These are phyloP conservation scores for Peziza echinospora DNA, from an alignment of 495 filamentous ascomycete genomes.

Conservation along the genomic window DNA sequence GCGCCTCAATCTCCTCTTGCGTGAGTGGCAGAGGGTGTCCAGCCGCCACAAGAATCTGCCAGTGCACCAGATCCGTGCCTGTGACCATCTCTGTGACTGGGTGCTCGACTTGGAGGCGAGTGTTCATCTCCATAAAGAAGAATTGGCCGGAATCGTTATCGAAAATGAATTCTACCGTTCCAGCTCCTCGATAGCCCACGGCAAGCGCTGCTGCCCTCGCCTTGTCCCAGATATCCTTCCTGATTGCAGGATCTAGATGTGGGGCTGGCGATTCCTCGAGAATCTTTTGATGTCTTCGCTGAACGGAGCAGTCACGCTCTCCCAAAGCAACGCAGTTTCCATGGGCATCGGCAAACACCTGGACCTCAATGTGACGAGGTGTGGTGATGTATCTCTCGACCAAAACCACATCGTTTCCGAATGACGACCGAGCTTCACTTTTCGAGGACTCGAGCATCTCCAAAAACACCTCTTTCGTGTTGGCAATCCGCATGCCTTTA, in stretches of 20 bases:
- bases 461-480: slow-evolving; percentile 50
- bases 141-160: slow-evolving; percentile 86
- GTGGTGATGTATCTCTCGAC: slow-evolving; percentile 93
- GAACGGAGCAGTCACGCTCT: slow-evolving; percentile 71
- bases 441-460: slow-evolving; percentile 69
- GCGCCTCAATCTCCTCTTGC: slow-evolving; percentile 57
- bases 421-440: slow-evolving; percentile 72
- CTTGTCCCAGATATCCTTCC: slow-evolving; percentile 85
- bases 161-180: slow-evolving; percentile 96
- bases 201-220: slow-evolving; percentile 72
- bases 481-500: slow-evolving; percentile 96
- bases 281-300: slow-evolving; percentile 88
- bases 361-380: slow-evolving; percentile 90
- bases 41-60: slow-evolving; percentile 86
- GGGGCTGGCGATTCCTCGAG: slow-evolving; percentile 92
- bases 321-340: slow-evolving; percentile 69
- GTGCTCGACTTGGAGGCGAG: slow-evolving; percentile 87
- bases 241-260: slow-evolving; percentile 50
- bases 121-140: slow-evolving; percentile 99
- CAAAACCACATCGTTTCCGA: slow-evolving; percentile 89
- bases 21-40: slow-evolving; percentile 69
- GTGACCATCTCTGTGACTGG: slow-evolving; percentile 96
- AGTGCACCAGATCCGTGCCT: slow-evolving; percentile 80
- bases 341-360: slow-evolving; percentile 83
- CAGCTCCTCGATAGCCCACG: slow-evolving; percentile 86